Percentiles rank a stretch among this genome's conserved stretches.
phyloP scores from a whole-genome alignment of 192 early-diverging fungal species.

The Backusella liffmaniae region DNA sequence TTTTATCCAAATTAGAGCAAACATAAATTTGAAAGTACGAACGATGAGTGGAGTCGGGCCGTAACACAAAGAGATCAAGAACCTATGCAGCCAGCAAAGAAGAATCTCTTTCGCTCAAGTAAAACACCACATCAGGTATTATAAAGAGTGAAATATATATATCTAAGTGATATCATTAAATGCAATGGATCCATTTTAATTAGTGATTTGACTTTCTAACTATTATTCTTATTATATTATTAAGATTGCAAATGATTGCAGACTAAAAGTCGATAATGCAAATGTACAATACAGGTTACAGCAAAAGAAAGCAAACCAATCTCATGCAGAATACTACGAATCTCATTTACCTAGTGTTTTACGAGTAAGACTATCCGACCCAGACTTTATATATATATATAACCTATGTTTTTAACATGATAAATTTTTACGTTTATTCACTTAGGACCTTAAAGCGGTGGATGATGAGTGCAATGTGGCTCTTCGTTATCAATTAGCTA shows the following conservation, averaged over 20 bases:
- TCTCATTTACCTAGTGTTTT: constrained; percentile 83
- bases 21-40: constrained; percentile 68
- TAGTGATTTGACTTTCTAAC: neutral
- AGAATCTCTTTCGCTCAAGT: constrained; percentile 49
- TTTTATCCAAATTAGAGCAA: constrained; percentile 43
- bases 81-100: constrained; percentile 34
- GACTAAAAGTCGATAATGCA: constrained; percentile 72
- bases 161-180: neutral
- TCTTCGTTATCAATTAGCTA: constrained; percentile 73
- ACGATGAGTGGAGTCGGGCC: constrained; percentile 85
- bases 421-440: neutral
- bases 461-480: constrained; percentile 84
- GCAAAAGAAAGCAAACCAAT: constrained; percentile 67
- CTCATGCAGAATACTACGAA: constrained; percentile 77
- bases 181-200: neutral
- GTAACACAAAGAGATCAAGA: constrained; percentile 56
- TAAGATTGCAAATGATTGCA: constrained; percentile 83
- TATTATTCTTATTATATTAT: constrained; percentile 51
- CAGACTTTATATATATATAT: neutral
- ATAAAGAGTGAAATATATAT: neutral
- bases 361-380: constrained; percentile 45
- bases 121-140: constrained; percentile 65
- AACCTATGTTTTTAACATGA: constrained; percentile 10
- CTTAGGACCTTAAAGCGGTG: constrained; percentile 57
- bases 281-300: constrained; percentile 86